phyloP scores from a whole-genome alignment of 148 eudicot species.

The Arbutus unedo region DNA sequence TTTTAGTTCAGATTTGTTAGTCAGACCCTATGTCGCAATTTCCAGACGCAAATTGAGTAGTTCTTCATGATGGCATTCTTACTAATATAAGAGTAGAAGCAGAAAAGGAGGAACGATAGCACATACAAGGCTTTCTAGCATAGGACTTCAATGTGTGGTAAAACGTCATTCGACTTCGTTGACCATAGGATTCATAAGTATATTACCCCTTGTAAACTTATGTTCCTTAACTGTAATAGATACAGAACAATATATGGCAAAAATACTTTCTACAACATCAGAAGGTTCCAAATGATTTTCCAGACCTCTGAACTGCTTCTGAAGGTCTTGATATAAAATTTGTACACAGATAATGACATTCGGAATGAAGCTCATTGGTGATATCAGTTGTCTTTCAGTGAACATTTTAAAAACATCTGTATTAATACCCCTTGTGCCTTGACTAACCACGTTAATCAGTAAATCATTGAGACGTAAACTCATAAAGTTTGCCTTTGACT shows the following conservation, averaged over 20 bases:
- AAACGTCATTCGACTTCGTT: not conserved
- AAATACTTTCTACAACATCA: not conserved
- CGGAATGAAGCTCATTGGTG: conserved; percentile 4
- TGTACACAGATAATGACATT: not conserved
- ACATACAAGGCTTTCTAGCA: not conserved
- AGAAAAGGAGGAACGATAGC: not conserved
- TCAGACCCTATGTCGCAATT: not conserved
- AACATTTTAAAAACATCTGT: not conserved
- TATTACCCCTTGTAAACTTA: not conserved
- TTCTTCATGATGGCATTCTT: not conserved
- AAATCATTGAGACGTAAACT: not conserved
- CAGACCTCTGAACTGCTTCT: not conserved
- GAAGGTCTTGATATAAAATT: conserved; percentile 5
- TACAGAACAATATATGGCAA: not conserved
- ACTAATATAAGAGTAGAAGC: not conserved
- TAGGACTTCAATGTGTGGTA: not conserved
- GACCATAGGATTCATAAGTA: not conserved
- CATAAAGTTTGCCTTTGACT: not conserved
- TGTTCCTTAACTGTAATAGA: not conserved
- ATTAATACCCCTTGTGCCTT: not conserved
- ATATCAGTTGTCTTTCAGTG: not conserved
- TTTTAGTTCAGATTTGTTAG: not conserved
- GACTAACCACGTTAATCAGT: not conserved
- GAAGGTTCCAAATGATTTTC: not conserved
- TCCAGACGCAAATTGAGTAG: not conserved